These are phyloP conservation scores for Orychophragmus violaceus DNA, from an alignment of 345 rosid species.

Conservation along the genomic window DNA sequence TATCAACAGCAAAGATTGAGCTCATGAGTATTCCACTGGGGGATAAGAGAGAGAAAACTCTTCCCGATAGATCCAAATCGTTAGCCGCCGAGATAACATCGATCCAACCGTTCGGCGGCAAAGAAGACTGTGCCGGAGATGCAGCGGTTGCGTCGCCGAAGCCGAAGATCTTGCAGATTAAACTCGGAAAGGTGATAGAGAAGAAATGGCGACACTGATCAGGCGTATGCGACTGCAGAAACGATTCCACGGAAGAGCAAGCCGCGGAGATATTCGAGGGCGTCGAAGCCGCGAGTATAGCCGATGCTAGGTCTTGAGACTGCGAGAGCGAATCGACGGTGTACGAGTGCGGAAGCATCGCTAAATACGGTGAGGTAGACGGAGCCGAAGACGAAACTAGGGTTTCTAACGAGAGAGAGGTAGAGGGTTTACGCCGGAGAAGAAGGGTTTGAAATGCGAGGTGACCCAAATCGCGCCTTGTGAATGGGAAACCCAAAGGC, in stretches of 20 bases:
- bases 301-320: constrained; percentile 60
- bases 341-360: constrained; percentile 74
- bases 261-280: constrained; percentile 56
- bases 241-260: constrained; percentile 56
- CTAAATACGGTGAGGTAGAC: not conserved
- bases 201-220: constrained; percentile 92
- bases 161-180: constrained; percentile 79
- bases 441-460: constrained; percentile 44
- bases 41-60: constrained; percentile 51
- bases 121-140: constrained; percentile 19
- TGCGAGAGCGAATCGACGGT: constrained; percentile 61
- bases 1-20: constrained; percentile 68
- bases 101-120: constrained; percentile 48
- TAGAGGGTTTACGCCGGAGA: constrained; percentile 28
- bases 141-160: constrained; percentile 52
- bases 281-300: constrained; percentile 53
- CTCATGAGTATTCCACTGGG: constrained; percentile 51
- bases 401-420: constrained; percentile 19
- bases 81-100: constrained; percentile 44
- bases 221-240: constrained; percentile 57
- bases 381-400: constrained; percentile 15
- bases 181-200: constrained; percentile 71
- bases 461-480: constrained; percentile 56
- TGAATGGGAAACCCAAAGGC: constrained; percentile 5
- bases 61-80: constrained; percentile 43